Evolutionary conservation across 1,139 yeast genomes (phyloP), one percentile per base, ranked within the genome.

Genomic region (Suhomyces chickasaworum): DNA sequence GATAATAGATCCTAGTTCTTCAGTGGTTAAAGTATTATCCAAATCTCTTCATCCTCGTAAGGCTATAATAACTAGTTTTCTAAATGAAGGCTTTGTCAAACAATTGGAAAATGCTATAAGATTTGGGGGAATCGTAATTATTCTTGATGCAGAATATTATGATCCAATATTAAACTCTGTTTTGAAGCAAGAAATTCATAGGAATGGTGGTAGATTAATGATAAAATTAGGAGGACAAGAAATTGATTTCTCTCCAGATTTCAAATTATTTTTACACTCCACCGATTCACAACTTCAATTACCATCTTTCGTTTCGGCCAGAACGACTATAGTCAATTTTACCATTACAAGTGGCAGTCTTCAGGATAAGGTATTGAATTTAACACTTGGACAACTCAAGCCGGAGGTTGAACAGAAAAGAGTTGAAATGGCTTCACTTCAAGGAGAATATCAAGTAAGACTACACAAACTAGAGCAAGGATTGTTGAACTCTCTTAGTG

Each of bases 91-190:
- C 0, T 87, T 85, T 60, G 61, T 78, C 4, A 85, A 81, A 55
- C 87, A 82, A 44, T 64, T 91, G 21, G 96, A 89, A 59, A 86
- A 89, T 58, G 84, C 96, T 0, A 63, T 91, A 22, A 71, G 95
- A 50, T 91, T 91, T 71, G 98, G 99, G 7, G 90, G 89, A 4
- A 60, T 78, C 0, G 69, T 91, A 8, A 60, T 91, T 10, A 76
- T 91, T 25, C 82, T 81, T 55, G 95, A 91, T 64, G 89, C 91
- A 3, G 97, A 91, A 58, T 70, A 77, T 54, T 82, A 80, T 58
- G 93, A 91, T 61, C 96, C 97, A 0, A 67, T 87, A 10, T 60
- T 91, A 18, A 80, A 80, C 48, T 73, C 85, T 0, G 64, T 91
- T 1, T 65, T 93, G 38, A 74, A 82, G 44, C 70, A 71, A 38